Percentiles rank a stretch among this genome's conserved stretches.
phyloP scores from a whole-genome alignment of 495 filamentous ascomycete genomes.

The Friedmanniomyces endolithicus region DNA sequence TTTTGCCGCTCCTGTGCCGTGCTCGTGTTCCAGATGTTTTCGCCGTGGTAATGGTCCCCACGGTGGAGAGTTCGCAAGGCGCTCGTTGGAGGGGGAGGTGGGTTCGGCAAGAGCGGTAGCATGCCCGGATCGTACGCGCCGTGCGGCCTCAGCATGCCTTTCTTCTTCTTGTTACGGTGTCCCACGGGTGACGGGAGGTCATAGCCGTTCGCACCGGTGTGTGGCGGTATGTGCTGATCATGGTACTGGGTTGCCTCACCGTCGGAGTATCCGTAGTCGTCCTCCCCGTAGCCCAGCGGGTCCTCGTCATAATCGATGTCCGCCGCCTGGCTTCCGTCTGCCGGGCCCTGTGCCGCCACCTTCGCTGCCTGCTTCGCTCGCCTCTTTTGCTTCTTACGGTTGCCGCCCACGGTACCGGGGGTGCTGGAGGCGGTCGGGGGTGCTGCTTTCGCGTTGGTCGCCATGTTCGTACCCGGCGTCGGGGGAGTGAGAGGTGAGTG shows the following conservation, averaged over 20 bases:
- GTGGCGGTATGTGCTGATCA: slow-evolving; percentile 16
- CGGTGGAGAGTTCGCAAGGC: slow-evolving; percentile 13
- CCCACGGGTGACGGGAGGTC: background rate
- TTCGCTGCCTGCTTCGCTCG: slow-evolving; percentile 42
- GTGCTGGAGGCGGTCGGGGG: slow-evolving; percentile 19
- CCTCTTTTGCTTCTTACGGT: slow-evolving; percentile 84
- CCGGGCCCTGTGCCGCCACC: slow-evolving; percentile 44
- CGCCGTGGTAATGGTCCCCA: slow-evolving; percentile 34
- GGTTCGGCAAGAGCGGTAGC: slow-evolving; percentile 28
- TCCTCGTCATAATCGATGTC: slow-evolving; percentile 17
- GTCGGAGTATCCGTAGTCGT: slow-evolving; percentile 35
- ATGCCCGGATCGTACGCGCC: slow-evolving; percentile 13
- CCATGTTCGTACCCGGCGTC: slow-evolving; percentile 1
- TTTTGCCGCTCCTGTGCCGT: slow-evolving; percentile 86
- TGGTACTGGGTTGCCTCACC: slow-evolving; percentile 24
- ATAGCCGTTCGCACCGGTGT: slow-evolving; percentile 12
- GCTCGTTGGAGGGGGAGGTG: slow-evolving; percentile 16
- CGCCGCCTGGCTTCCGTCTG: background rate
- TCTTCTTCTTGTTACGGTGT: slow-evolving; percentile 40
- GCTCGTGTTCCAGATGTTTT: slow-evolving; percentile 95
- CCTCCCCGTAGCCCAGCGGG: slow-evolving; percentile 26
- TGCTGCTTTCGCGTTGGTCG: slow-evolving; percentile 7
- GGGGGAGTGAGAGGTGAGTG: background rate
- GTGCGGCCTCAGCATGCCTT: slow-evolving; percentile 4
- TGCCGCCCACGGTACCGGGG: slow-evolving; percentile 38